Conservation (phyloP, 139 green algal species). For the Desmodesmus armatus region DNA sequence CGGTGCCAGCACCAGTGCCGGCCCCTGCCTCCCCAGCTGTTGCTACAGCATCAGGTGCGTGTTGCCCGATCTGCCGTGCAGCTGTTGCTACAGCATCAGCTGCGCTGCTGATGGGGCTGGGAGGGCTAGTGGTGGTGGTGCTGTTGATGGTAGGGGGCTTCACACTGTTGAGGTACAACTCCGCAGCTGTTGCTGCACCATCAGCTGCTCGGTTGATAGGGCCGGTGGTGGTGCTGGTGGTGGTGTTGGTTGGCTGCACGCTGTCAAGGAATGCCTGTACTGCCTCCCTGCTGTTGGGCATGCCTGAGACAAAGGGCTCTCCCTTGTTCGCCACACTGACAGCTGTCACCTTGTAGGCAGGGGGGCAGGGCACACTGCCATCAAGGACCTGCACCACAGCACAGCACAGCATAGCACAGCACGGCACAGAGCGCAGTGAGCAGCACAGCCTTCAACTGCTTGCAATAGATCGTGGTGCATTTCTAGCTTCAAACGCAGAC, state of each 20-base stretch:
- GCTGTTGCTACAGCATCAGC: too few species aligned
- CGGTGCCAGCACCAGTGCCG: not conserved
- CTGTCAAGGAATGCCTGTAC: slow-evolving; percentile 48
- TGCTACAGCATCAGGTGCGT: not conserved
- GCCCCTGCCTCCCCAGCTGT: not conserved
- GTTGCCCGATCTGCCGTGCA: too few species aligned
- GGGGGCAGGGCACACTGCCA: slow-evolving; percentile 1
- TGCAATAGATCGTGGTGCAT: too few species aligned
- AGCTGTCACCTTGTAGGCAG: slow-evolving; percentile 40
- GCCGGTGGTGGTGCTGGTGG: not conserved
- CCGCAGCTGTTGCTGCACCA: not conserved
- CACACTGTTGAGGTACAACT: not conserved
- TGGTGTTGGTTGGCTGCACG: slow-evolving; percentile 7
- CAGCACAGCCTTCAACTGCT: too few species aligned
- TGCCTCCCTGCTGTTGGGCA: slow-evolving; percentile 35
- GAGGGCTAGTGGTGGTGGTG: not conserved
- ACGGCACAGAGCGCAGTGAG: too few species aligned
- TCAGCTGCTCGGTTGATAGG: not conserved
- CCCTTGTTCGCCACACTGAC: slow-evolving; percentile 67
- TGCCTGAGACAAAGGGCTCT: slow-evolving; percentile 63
- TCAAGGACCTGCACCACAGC: slow-evolving; percentile 44
- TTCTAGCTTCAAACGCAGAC: too few species aligned
- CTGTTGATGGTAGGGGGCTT: not conserved
- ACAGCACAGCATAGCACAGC: too few species aligned
- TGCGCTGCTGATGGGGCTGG: too few species aligned